Evolutionary conservation across 805 yeast genomes (phyloP).

Genomic region (Candida boleticola): DNA sequence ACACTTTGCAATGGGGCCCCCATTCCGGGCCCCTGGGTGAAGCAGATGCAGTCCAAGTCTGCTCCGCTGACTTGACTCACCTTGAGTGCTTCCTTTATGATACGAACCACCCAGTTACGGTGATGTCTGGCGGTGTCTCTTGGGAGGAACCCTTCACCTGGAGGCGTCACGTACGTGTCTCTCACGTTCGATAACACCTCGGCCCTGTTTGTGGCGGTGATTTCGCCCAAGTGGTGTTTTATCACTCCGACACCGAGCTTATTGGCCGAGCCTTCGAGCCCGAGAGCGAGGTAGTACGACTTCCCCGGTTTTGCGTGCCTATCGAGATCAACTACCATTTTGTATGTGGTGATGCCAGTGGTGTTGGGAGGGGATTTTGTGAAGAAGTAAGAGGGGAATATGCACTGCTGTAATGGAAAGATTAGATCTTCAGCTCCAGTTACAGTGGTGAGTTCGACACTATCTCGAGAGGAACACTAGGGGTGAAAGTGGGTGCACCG

Average conservation of each 20-base stretch:
- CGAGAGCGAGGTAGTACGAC: conserved; percentile 69
- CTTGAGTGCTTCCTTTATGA: conserved; percentile 61
- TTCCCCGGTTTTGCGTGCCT: conserved; percentile 39
- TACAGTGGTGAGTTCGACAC: no score
- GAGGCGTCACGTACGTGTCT: conserved; percentile 94
- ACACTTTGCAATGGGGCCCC: conserved; percentile 97
- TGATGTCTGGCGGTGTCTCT: conserved; percentile 97
- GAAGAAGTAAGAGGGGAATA: no score
- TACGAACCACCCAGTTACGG: conserved; percentile 86
- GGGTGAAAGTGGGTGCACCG: no score
- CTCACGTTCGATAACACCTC: conserved; percentile 83
- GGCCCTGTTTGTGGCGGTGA: conserved; percentile 59
- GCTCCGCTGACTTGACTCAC: conserved; percentile 53
- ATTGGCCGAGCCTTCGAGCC: conserved; percentile 96
- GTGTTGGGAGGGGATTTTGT: neutral
- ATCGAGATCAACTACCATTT: conserved; percentile 48
- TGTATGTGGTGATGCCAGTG: no score
- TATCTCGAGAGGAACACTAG: no score
- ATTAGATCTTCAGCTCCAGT: no score
- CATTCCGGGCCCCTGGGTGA: conserved; percentile 99
- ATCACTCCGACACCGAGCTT: conserved; percentile 93
- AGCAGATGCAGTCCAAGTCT: conserved; percentile 79
- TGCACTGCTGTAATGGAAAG: no score
- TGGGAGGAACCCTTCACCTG: conserved; percentile 97
- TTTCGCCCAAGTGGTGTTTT: conserved; percentile 64